These are phyloP conservation scores for Musa beccarii DNA, from an alignment of 176 grass and related monocot species.

Conservation along the genomic window DNA sequence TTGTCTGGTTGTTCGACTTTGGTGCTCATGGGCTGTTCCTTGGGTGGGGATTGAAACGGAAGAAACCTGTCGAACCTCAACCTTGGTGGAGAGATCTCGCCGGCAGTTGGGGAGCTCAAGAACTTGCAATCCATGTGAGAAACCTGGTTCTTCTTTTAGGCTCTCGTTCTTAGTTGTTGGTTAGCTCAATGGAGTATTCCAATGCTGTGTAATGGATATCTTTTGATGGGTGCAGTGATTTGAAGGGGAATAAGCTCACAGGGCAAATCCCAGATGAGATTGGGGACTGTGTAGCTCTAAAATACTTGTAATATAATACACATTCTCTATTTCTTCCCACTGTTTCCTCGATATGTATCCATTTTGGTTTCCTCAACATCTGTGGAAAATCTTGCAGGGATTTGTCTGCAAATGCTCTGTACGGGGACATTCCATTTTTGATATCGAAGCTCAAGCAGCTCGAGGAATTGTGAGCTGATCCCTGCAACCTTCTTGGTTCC, in stretches of 20 bases:
- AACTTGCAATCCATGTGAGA: constrained; percentile 58
- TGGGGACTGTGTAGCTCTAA: constrained; percentile 77
- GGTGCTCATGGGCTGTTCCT: not conserved
- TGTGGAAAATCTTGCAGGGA: constrained; percentile 46
- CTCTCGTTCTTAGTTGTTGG: constrained; percentile 20
- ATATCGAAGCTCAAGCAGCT: constrained; percentile 97
- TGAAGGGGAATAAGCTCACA: constrained; percentile 73
- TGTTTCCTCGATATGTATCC: constrained; percentile 18
- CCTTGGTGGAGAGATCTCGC: constrained; percentile 94
- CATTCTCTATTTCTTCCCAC: not conserved
- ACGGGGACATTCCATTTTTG: constrained; percentile 94
- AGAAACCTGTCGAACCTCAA: constrained; percentile 97
- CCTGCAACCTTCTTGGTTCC: constrained; percentile 1
- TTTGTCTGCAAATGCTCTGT: constrained; percentile 77
- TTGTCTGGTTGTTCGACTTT: not conserved
- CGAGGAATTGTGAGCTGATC: constrained; percentile 67
- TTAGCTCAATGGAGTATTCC: constrained; percentile 9
- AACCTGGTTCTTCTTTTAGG: constrained; percentile 22
- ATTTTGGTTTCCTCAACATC: constrained; percentile 27
- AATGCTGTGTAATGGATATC: constrained; percentile 14
- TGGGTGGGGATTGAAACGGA: not conserved
- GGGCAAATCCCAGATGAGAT: constrained; percentile 99
- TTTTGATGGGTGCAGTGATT: constrained; percentile 56
- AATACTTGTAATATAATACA: constrained; percentile 49
- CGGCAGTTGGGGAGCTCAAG: constrained; percentile 67